A percentile compares a stretch with the other conserved stretches of the same genome.
phyloP scores from a whole-genome alignment of 2,329 filamentous ascomycete species.

The Paraphaeosphaeria minitans region DNA sequence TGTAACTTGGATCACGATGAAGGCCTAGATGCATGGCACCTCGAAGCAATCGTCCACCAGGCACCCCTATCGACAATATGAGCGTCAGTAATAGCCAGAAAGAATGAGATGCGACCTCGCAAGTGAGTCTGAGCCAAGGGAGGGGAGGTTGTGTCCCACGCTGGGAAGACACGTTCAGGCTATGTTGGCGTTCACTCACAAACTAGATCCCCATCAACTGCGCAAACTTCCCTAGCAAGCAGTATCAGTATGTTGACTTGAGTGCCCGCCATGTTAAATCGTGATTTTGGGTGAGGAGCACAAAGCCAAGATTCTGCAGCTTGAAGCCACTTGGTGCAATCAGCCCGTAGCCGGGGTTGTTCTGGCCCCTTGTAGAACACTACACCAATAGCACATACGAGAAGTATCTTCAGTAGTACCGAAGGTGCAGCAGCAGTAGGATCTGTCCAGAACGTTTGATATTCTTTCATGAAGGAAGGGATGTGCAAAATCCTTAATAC shows the following conservation, averaged over 20 bases:
- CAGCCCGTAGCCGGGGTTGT: constrained; percentile 47
- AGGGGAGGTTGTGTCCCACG: background rate
- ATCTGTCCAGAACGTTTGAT: constrained; percentile 57
- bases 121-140: background rate
- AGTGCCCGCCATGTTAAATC: constrained; percentile 56
- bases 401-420: constrained; percentile 58
- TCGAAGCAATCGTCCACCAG: constrained; percentile 45
- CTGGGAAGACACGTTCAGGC: background rate
- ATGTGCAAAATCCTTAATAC: constrained; percentile 58
- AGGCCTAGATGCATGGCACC: constrained; percentile 50
- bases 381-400: constrained; percentile 42
- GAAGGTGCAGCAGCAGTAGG: constrained; percentile 50
- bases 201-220: constrained; percentile 42
- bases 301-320: constrained; percentile 62
- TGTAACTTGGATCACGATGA: constrained; percentile 46
- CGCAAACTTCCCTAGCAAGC: constrained; percentile 44
- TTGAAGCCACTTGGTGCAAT: constrained; percentile 58
- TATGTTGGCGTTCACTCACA: constrained; percentile 15
- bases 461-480: constrained; percentile 56
- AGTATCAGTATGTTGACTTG: constrained; percentile 52
- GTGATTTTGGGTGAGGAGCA: constrained; percentile 59
- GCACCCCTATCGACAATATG: constrained; percentile 30
- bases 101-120: background rate
- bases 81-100: background rate
- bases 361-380: constrained; percentile 57